Evolutionary conservation across 148 eudicot genomes (phyloP).

Genomic region (Amaranthus palmeri): DNA sequence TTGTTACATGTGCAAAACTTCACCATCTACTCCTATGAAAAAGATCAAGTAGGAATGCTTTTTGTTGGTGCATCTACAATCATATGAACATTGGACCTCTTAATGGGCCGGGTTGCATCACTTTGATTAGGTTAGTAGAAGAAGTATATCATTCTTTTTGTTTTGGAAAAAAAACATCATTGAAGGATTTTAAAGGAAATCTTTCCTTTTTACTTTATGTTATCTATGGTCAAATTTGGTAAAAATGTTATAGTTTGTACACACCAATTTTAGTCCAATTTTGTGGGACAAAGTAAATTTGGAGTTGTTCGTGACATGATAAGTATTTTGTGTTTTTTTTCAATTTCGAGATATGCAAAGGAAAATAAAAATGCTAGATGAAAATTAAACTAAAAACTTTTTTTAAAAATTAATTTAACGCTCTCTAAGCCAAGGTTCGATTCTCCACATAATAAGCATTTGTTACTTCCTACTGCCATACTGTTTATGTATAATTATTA

Average conservation of each 20-base stretch:
- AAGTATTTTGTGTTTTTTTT: not conserved
- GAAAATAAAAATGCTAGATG: too few relatives aligned
- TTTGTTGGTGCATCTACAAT: constrained; percentile 15
- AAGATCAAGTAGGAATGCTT: not conserved
- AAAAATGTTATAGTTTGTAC: not conserved
- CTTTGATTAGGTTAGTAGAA: not conserved
- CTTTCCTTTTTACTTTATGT: constrained; percentile 2
- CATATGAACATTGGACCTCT: constrained; percentile 12
- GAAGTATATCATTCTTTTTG: not conserved
- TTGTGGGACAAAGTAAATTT: not conserved
- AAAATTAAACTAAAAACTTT: too few relatives aligned
- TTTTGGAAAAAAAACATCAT: not conserved
- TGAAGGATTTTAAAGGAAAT: not conserved
- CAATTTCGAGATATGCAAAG: too few relatives aligned
- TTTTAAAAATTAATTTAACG: too few relatives aligned
- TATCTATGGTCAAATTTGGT: not conserved
- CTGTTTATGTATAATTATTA: too few relatives aligned
- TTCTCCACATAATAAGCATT: too few relatives aligned
- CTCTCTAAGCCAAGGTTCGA: too few relatives aligned
- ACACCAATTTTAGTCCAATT: not conserved
- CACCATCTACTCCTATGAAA: constrained; percentile 1
- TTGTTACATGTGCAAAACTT: constrained; percentile 5
- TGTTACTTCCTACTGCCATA: too few relatives aligned
- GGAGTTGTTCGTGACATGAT: not conserved
- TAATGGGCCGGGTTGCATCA: constrained; percentile 1